Evolutionary conservation across 1,139 yeast species (phyloP).

Genomic region (Blastobotrys serpentis): DNA sequence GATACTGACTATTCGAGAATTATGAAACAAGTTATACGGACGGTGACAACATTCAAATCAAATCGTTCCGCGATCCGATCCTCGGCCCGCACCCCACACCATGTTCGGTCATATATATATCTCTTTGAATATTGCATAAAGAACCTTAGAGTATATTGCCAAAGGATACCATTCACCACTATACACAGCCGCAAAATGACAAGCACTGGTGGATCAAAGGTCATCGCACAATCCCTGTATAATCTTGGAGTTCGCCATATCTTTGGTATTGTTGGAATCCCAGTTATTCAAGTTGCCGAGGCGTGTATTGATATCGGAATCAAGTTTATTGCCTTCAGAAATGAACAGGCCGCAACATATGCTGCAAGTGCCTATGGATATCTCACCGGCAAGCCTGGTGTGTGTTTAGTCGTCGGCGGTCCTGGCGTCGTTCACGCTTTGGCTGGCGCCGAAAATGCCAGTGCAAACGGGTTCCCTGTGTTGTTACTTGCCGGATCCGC

Average conservation of each 20-base stretch:
- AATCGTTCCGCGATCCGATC: slow-evolving; percentile 1
- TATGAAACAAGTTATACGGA: no score
- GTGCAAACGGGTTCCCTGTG: slow-evolving; percentile 58
- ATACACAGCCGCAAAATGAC: background rate
- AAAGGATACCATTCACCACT: no score
- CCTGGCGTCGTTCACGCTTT: slow-evolving; percentile 66
- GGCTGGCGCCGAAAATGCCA: slow-evolving; percentile 62
- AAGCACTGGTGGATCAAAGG: slow-evolving; percentile 38
- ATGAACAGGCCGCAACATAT: slow-evolving; percentile 68
- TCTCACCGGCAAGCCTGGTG: slow-evolving; percentile 60
- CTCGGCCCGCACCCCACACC: slow-evolving; percentile 4
- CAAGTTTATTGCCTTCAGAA: slow-evolving; percentile 56
- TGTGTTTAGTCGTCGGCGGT: slow-evolving; percentile 65
- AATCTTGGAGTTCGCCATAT: slow-evolving; percentile 52
- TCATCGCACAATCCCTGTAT: slow-evolving; percentile 48
- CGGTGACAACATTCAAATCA: no score
- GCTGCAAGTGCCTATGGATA: slow-evolving; percentile 70
- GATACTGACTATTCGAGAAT: no score
- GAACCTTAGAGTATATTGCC: no score
- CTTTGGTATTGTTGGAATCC: slow-evolving; percentile 70
- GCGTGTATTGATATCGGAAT: slow-evolving; percentile 53
- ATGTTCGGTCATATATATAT: background rate
- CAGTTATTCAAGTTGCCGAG: slow-evolving; percentile 61
- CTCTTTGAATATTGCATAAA: no score
- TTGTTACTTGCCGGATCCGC: slow-evolving; percentile 60